Conservation (phyloP, 768 basidiomycete genomes). For the Boletus rubropictus region DNA sequence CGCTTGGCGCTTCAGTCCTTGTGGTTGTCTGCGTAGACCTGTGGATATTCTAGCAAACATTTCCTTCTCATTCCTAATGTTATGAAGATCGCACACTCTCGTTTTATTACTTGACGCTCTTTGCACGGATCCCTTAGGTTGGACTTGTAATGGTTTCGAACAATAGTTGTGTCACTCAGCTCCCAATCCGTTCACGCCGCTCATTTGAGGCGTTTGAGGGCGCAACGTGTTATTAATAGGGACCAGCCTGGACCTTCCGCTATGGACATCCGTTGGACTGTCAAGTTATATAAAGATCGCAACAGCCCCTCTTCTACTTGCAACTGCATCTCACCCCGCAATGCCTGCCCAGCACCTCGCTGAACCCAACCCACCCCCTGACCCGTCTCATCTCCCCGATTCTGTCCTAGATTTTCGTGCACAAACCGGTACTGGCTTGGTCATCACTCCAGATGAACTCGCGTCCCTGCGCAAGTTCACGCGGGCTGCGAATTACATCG, state of each 20-base stretch:
- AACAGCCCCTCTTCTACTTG: neutral
- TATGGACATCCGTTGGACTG: too few relatives aligned
- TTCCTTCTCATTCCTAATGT: neutral
- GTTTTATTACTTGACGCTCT: neutral
- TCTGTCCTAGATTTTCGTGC: slow-evolving; percentile 46
- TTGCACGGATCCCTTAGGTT: neutral
- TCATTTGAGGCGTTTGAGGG: too few relatives aligned
- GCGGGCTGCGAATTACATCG: slow-evolving; percentile 62
- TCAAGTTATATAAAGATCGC: too few relatives aligned
- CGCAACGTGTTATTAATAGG: too few relatives aligned
- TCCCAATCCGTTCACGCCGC: too few relatives aligned
- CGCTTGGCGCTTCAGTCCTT: slow-evolving; percentile 12
- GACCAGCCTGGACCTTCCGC: too few relatives aligned
- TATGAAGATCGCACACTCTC: neutral
- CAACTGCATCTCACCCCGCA: neutral
- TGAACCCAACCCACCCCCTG: slow-evolving; percentile 65
- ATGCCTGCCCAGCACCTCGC: slow-evolving; percentile 58
- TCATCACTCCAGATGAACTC: slow-evolving; percentile 48
- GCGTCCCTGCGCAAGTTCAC: slow-evolving; percentile 48
- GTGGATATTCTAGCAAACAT: slow-evolving; percentile 15
- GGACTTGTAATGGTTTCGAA: neutral
- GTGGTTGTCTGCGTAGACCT: slow-evolving; percentile 4
- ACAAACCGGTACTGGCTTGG: slow-evolving; percentile 41
- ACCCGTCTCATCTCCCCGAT: slow-evolving; percentile 61
- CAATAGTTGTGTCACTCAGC: neutral